phyloP scores from a whole-genome alignment of 1,284 basidiomycete species.

The Sanguinoderma infundibulare region DNA sequence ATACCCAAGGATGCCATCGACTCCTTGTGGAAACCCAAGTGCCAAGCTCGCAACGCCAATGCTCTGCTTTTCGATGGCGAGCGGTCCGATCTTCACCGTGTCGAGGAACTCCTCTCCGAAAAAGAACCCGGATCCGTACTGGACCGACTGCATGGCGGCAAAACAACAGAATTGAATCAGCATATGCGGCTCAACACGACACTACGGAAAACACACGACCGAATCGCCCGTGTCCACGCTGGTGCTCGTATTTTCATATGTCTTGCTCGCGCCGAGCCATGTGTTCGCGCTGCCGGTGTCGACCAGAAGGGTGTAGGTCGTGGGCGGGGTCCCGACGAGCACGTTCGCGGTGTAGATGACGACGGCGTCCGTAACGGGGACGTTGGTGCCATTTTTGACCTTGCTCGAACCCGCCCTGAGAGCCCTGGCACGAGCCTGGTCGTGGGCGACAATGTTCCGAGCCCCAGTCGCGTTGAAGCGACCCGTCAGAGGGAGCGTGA shows the following conservation, averaged over 20 bases:
- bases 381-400: constrained; percentile 6
- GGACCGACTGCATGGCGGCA: not conserved
- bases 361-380: constrained; percentile 24
- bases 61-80: constrained; percentile 47
- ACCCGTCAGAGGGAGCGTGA: constrained; percentile 30
- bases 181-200: not conserved
- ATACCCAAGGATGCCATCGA: constrained; percentile 59
- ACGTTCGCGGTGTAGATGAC: constrained; percentile 25
- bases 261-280: constrained; percentile 54
- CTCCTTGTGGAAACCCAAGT: constrained; percentile 39
- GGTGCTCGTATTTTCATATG: constrained; percentile 40
- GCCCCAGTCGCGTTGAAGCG: constrained; percentile 28
- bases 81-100: constrained; percentile 37
- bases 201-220: constrained; percentile 7
- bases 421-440: constrained; percentile 30
- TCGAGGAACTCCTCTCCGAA: constrained; percentile 44
- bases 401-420: constrained; percentile 22
- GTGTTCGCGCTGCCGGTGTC: constrained; percentile 49
- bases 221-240: constrained; percentile 34
- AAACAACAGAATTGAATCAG: not conserved
- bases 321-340: constrained; percentile 26
- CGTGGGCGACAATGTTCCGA: constrained; percentile 23
- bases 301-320: constrained; percentile 20
- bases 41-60: constrained; percentile 56
- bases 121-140: not conserved